Conservation (phyloP, 2,329 filamentous ascomycete genomes). For the Akanthomyces muscarius region DNA sequence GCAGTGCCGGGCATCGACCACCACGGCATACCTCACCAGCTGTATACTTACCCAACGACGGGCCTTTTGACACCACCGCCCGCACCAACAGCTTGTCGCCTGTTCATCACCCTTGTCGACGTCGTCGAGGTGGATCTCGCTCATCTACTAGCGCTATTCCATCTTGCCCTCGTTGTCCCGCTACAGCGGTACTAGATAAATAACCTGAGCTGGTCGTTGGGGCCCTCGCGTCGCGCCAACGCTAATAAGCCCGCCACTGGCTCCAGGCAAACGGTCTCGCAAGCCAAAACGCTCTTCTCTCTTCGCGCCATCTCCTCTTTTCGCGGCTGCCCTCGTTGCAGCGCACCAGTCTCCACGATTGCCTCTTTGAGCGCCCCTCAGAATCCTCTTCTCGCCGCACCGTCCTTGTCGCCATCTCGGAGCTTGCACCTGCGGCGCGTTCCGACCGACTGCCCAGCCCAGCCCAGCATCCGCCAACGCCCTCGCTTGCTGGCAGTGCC, state of each 20-base stretch:
- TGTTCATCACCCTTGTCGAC: neutral
- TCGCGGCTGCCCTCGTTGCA: neutral
- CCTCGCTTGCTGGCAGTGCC: neutral
- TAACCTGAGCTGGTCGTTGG: neutral
- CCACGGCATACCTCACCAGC: too few relatives aligned
- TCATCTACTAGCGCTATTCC: neutral
- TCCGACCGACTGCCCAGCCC: neutral
- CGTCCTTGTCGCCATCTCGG: neutral
- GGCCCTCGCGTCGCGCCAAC: conserved; percentile 1
- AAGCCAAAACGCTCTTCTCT: conserved; percentile 9
- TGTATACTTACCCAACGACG: too few relatives aligned
- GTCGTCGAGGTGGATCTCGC: neutral
- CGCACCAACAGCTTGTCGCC: neutral
- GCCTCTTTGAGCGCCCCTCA: neutral
- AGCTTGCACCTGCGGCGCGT: neutral
- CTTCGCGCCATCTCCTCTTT: conserved; percentile 4
- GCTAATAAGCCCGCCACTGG: neutral
- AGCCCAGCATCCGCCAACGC: neutral
- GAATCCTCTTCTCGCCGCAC: neutral
- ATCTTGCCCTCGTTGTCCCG: neutral
- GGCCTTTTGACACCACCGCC: neutral
- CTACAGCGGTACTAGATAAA: neutral
- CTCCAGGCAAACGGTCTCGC: neutral
- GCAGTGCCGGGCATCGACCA: too few relatives aligned
- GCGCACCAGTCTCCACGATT: neutral